Evolutionary conservation across 495 filamentous ascomycete genomes (phyloP).

Genomic region (Chaetomium tenue): DNA sequence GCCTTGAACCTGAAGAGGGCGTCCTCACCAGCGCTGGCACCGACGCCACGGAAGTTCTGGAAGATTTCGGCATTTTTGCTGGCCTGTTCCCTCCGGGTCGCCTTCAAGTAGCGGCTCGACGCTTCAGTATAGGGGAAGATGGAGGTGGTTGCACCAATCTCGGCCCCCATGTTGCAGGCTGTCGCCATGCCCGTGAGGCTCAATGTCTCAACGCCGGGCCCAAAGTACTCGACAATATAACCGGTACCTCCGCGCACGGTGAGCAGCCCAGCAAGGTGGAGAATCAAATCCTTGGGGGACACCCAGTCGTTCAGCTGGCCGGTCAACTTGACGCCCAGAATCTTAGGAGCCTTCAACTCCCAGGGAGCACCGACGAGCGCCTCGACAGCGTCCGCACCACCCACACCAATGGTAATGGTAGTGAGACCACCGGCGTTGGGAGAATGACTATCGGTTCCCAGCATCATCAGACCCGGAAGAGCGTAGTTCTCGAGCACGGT

Average conservation of each 20-base stretch:
- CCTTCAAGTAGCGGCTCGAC: conserved; percentile 67
- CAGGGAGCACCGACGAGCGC: conserved; percentile 94
- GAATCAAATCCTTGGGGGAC: conserved; percentile 90
- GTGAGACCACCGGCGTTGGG: conserved; percentile 92
- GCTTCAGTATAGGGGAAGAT: conserved; percentile 65
- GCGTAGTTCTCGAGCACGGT: conserved; percentile 98
- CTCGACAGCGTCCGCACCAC: conserved; percentile 96
- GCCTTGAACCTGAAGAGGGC: conserved; percentile 57
- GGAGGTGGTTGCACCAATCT: conserved; percentile 95
- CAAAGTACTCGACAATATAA: conserved; percentile 87
- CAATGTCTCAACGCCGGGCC: conserved; percentile 81
- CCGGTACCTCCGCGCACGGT: conserved; percentile 95
- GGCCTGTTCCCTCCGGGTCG: conserved; percentile 76
- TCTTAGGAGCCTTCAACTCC: conserved; percentile 91
- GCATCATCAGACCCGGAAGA: conserved; percentile 96
- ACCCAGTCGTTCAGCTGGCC: conserved; percentile 88
- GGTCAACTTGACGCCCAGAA: conserved; percentile 82
- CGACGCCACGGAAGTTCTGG: conserved; percentile 43
- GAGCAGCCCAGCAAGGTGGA: conserved; percentile 81
- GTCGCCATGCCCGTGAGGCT: conserved; percentile 94
- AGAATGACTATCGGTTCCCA: conserved; percentile 98
- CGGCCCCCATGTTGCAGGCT: conserved; percentile 81
- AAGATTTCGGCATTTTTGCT: conserved; percentile 59
- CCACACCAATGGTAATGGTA: conserved; percentile 95
- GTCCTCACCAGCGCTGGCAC: conserved; percentile 35